Base-by-base conservation (phyloP, 768 basidiomycete species). In the Podaxis pistillaris region DNA sequence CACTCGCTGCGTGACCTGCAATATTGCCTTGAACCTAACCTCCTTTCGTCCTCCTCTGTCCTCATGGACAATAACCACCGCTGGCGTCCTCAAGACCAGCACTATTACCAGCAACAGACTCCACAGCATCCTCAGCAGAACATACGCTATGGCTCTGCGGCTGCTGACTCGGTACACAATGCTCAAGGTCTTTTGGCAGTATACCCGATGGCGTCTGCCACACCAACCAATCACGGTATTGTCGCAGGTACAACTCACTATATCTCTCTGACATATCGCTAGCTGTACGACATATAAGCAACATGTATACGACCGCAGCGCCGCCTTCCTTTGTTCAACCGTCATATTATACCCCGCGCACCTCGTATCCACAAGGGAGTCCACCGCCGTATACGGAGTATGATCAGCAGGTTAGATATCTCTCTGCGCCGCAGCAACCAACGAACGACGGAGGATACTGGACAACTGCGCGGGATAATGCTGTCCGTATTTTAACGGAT, bases 191-290 rank as follows among this genome's bases (percentile, higher is more conserved):
- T 93, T 26, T 79, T 90, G 51, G 82, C 85, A 3, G 78, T 83
- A 37, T 93, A 91, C 71, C 89, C 91, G 41, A 81, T 88, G 68
- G 88, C 88, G 41, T 91, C 90, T 63, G 86, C 88, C 28, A 89
- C 87, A 3, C 90, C 90, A n/a, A 83, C 89, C 7, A 79, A 85
- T 40, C 91, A 93, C 69, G 89, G 91, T 90, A 69, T 64, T 75
- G 67, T 49, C 37, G 50, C 41, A 19, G 11, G 46, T 65, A 33
- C 19, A 33, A 24, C 52, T 15, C 22, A 30, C 51, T 26, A 33
- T 11, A 41, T 13, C 9, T 19, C 30, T 33, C 56, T 65, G 9
- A 65, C 7, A 55, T 63, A 63, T 30, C 4, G 5, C 63, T 64
- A 93, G 91, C 88, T 47, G 80, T 88, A 24, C 78, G 88, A 33